Evolutionary conservation across 352 stramenopile genomes (phyloP), one percentile per base, ranked within the genome.

Genomic region (Peronospora belbahrii): DNA sequence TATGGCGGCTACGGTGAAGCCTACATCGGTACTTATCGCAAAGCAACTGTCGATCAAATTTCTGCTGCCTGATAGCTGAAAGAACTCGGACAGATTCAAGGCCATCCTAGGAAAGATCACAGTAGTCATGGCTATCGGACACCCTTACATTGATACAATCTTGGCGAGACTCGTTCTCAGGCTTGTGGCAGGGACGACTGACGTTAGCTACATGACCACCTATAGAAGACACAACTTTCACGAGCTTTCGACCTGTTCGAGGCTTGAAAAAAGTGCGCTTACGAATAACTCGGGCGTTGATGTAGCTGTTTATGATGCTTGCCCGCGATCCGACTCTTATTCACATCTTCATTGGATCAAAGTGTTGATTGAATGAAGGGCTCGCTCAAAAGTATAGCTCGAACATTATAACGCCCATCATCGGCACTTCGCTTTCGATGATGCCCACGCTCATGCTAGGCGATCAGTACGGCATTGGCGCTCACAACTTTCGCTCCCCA

Each of bases 241-340:
- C 43, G 17, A n/a, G 59, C 54, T 0, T 68, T 72, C 20, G 47
- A 65, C 44, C 20, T 45, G 0, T 31, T 54, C 17, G 76, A 80
- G 36, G 28, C 36, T n/a, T n/a, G n/a, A n/a, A n/a, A n/a, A n/a
- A n/a, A n/a, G n/a, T n/a, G n/a, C n/a, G n/a, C n/a, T n/a, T n/a
- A n/a, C 48, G 66, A 37, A 62, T 67, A 2, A 50, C 57, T 0
- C 57, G 64, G 23, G 64, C 53, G 11, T 42, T 83, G 42, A 58
- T 50, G 20, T 79, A 79, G 32, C n/a, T n/a, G n/a, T n/a, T n/a
- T n/a, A n/a, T n/a, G n/a, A n/a, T n/a, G n/a, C n/a, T n/a, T n/a
- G n/a, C 75, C n/a, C 62, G 65, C 17, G 64, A 83, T 23, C 48
- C 79, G 27, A 83, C 61, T 80, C 18, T 44, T 79, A 7, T 44